Base-by-base conservation (phyloP, 2,329 filamentous ascomycete genomes). In the Fusarium foetens region DNA sequence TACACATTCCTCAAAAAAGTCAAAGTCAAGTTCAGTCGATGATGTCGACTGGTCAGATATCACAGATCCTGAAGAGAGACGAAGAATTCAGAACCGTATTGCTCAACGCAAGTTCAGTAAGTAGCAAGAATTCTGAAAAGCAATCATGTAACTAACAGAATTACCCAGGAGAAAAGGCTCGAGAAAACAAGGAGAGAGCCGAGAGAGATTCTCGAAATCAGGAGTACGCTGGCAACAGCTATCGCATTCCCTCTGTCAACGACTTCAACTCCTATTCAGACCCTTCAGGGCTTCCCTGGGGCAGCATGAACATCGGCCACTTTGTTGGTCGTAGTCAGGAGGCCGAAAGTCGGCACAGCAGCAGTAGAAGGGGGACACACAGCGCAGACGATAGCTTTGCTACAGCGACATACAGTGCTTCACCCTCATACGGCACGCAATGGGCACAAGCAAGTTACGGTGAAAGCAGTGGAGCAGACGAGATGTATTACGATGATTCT, bases 71-170 rank as follows among this genome's bases (percentile, higher is more conserved):
- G 90, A 90, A 67, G 91, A 93, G 82, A 86, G 92, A 77, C 86
- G 92, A 70, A 90, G 91, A 67, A 92, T 94, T 55, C 92, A 94
- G 79, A 94, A 94, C 79, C 88, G 91, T 59, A 88, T 94, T 68
- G 92, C 92, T 4, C 92, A 94, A 77, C 86, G 92, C 73, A 93
- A 93, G 76, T 94, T 93, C 74, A 87, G 92, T 94, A 86, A 77
- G 91, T 75, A 10, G 19, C 10, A 43, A 23, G 6, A 25, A 27
- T 8, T n/a, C 27, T 5, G 6, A 17, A 8, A 19, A 16, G 1
- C 11, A 11, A 14, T 33, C 14, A 21, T 16, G 8, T 10, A 25
- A 5, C 29, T 36, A 39, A 52, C n/a, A 10, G 6, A 33, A 23
- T 8, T 16, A 1, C 11, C 23, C 17, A 94, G 92, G 92, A 75